Evolutionary conservation across 371 early-diverging fungal genomes (phyloP).

Genomic region (Paramicrosporidium saccamoebae): DNA sequence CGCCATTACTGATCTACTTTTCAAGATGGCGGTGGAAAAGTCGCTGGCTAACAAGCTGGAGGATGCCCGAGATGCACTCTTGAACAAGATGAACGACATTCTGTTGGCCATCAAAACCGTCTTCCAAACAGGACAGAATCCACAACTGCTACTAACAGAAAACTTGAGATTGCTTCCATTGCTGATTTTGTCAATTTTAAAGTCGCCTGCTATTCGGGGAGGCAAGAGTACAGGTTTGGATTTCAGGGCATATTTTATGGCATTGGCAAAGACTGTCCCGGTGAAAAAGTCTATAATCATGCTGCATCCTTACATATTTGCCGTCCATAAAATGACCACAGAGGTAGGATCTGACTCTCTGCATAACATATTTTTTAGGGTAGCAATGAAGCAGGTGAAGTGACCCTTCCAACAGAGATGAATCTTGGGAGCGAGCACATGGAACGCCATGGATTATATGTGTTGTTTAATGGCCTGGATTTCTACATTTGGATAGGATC

Average conservation of each 20-base stretch:
- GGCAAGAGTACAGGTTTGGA: constrained; percentile 21
- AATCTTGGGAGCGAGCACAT: constrained; percentile 53
- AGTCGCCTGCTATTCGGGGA: constrained; percentile 11
- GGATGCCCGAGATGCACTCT: constrained; percentile 70
- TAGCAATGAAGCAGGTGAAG: constrained; percentile 13
- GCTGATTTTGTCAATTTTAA: constrained; percentile 41
- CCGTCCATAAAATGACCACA: constrained; percentile 42
- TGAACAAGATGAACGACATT: constrained; percentile 51
- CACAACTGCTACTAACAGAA: constrained; percentile 41
- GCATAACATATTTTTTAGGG: constrained; percentile 2
- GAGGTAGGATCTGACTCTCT: constrained; percentile 9
- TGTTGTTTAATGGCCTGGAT: constrained; percentile 43
- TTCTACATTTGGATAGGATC: constrained; percentile 66
- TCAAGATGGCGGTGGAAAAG: constrained; percentile 66
- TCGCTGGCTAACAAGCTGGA: constrained; percentile 52
- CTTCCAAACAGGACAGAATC: constrained; percentile 20
- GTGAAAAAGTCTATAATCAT: constrained; percentile 33
- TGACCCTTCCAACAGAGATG: constrained; percentile 25
- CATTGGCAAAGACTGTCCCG: constrained; percentile 28
- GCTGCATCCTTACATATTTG: constrained; percentile 38
- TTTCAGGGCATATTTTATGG: constrained; percentile 26
- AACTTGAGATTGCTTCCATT: constrained; percentile 54
- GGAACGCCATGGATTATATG: constrained; percentile 39
- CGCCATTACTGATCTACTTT: constrained; percentile 38
- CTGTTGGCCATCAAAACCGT: constrained; percentile 47